These are phyloP conservation scores for Rhododendron vialii DNA, from an alignment of 148 eudicot species.

Conservation along the genomic window DNA sequence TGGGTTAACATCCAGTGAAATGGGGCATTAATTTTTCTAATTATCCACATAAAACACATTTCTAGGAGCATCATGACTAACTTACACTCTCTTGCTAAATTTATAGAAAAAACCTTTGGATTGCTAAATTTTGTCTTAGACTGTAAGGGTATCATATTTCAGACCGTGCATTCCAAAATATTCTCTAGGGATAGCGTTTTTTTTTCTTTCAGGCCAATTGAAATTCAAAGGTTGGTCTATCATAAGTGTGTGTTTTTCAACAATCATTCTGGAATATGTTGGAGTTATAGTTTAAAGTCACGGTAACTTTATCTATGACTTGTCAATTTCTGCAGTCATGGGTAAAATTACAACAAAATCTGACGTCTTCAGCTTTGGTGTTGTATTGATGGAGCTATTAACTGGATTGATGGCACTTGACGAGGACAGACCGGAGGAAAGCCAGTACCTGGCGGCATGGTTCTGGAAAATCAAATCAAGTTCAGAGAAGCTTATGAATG, in stretches of 20 bases:
- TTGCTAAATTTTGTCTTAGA: background rate
- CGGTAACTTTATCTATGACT: background rate
- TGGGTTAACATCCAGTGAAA: background rate
- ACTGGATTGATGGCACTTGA: slow-evolving; percentile 92
- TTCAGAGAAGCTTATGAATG: slow-evolving; percentile 60
- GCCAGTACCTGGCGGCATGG: slow-evolving; percentile 86
- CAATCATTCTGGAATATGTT: background rate
- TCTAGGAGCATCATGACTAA: background rate
- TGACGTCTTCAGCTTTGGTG: slow-evolving; percentile 92
- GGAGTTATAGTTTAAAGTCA: background rate
- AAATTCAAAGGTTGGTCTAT: background rate
- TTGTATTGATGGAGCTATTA: slow-evolving; percentile 86
- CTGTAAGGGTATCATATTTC: background rate
- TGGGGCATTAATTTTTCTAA: background rate
- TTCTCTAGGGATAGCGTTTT: background rate
- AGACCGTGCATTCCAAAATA: background rate
- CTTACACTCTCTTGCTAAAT: background rate
- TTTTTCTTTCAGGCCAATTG: background rate
- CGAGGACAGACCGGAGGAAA: slow-evolving; percentile 78
- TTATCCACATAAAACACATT: background rate
- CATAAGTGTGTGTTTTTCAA: background rate
- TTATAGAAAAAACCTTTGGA: background rate
- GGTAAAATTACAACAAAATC: slow-evolving; percentile 92
- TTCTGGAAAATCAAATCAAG: slow-evolving; percentile 76
- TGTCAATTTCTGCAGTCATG: slow-evolving; percentile 49